Evolutionary conservation across 768 basidiomycete genomes (phyloP), one percentile per base, ranked within the genome.

Genomic region (Xerocomus brunneocitrinus): DNA sequence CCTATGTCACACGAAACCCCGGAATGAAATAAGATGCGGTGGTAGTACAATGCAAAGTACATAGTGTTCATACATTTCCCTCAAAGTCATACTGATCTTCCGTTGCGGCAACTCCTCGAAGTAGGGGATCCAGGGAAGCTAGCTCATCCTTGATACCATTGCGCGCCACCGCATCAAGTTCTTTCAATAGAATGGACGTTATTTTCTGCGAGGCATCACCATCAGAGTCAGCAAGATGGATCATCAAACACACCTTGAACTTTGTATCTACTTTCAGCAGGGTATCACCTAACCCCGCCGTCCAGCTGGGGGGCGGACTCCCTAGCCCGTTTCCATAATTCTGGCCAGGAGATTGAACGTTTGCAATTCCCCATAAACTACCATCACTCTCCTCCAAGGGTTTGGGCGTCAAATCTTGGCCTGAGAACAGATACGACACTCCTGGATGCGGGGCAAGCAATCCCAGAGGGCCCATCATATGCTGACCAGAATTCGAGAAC

Each of bases 101-200:
- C 14, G 69, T 58, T 19, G 59, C 64, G 2, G 68, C 68, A 42
- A 82, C 75, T 58, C 86, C 88, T 40, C 85, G 75, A 49, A 92
- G 73, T 32, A 91, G 65, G 27, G 90, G 90, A 69, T 91, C 89
- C 42, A 93, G 76, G 25, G 88, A 87, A 16, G 86, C 83, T 35
- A 94, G 73, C 68, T 94, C 91, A 52, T 90, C 87, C 67, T 80
- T 85, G 67, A 94, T 93, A 13, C 82, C 81, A 46, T 83, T 84
- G 54, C 91, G 78, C 45, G 91, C 91, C 44, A 90, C 82, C 38
- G 79, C 76, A 69, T 95, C 92, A 24, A 95, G 79, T 58, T 95
- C 92, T 68, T 92, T 93, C 53, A 92, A 71, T 9, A 95, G 72
- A 39, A 71, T 73, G 19, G 82, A 78, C n/a, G 85, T 87, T 57